Evolutionary conservation across 176 grass and related monocot species (phyloP).

Genomic region (Carex parvula): DNA sequence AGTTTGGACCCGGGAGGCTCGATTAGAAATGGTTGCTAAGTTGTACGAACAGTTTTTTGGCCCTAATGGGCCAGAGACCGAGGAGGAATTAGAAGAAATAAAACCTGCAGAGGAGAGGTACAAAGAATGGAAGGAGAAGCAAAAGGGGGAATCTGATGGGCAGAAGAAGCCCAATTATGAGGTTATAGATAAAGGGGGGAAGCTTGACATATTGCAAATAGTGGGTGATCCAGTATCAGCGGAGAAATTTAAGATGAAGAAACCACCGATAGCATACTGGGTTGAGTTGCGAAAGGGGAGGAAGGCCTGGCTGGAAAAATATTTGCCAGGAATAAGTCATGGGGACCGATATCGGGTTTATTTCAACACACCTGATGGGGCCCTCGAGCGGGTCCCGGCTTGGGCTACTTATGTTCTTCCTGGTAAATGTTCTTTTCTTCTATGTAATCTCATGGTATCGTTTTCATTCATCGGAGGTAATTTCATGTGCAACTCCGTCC

Average conservation of each 20-base stretch:
- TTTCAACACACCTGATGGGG: constrained; percentile 94
- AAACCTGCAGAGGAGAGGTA: constrained; percentile 74
- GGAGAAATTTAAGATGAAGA: constrained; percentile 79
- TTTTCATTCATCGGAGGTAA: neutral
- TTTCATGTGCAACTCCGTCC: neutral
- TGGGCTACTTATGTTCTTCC: constrained; percentile 96
- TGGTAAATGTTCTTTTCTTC: constrained; percentile 36
- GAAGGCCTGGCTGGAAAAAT: constrained; percentile 83
- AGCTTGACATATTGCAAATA: constrained; percentile 56
- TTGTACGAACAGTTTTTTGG: constrained; percentile 98
- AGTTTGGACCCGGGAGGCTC: constrained; percentile 45
- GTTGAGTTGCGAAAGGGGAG: constrained; percentile 86
- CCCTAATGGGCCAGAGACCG: constrained; percentile 74
- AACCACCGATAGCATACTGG: constrained; percentile 79
- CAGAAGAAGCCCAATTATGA: constrained; percentile 38
- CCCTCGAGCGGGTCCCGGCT: constrained; percentile 79
- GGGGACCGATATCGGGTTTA: constrained; percentile 83
- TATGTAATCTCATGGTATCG: constrained; percentile 1
- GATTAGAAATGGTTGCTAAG: constrained; percentile 68
- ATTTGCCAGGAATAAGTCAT: constrained; percentile 71
- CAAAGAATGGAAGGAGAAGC: constrained; percentile 61
- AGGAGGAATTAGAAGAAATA: constrained; percentile 85
- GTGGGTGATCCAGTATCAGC: constrained; percentile 58
- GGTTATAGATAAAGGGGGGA: constrained; percentile 64
- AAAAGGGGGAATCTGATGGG: constrained; percentile 34